These are phyloP conservation scores for Trichoderma virens DNA, from an alignment of 495 filamentous ascomycete genomes.

Conservation along the genomic window DNA sequence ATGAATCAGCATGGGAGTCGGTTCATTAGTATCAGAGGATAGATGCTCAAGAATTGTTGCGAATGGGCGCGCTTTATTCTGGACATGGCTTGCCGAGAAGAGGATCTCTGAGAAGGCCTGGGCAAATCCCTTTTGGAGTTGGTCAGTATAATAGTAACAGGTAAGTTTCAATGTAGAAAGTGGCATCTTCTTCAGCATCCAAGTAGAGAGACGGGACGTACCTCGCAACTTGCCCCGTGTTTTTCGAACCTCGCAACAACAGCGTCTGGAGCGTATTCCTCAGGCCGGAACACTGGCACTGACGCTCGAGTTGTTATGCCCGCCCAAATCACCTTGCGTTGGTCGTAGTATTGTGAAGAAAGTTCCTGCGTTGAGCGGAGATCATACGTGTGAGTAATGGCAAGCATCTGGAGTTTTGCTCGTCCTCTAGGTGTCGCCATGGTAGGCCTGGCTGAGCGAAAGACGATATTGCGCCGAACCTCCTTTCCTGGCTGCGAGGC, in stretches of 20 bases:
- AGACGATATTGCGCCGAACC: not conserved
- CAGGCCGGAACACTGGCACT: not conserved
- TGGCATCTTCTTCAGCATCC: no score
- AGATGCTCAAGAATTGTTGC: not conserved
- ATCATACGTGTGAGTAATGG: not conserved
- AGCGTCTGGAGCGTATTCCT: not conserved
- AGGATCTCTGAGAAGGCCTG: not conserved
- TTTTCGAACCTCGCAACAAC: not conserved
- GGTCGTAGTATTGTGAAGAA: not conserved
- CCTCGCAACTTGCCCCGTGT: not conserved
- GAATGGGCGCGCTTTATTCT: not conserved
- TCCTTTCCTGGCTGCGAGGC: not conserved
- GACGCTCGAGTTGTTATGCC: not conserved
- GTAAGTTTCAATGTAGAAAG: no score
- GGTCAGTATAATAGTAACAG: not conserved
- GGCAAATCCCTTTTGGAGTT: not conserved
- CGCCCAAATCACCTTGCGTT: not conserved
- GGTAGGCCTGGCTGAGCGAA: not conserved
- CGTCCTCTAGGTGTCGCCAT: not conserved
- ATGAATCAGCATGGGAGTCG: not conserved
- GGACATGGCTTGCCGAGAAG: not conserved
- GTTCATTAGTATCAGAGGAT: not conserved
- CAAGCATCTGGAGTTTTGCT: not conserved
- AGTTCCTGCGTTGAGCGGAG: not conserved
- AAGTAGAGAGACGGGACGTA: not conserved